A percentile compares a stretch with the other conserved stretches of the same genome.
These are phyloP conservation scores for Thielaviopsis musarum DNA, from an alignment of 2,329 filamentous ascomycete species.

Conservation along the genomic window DNA sequence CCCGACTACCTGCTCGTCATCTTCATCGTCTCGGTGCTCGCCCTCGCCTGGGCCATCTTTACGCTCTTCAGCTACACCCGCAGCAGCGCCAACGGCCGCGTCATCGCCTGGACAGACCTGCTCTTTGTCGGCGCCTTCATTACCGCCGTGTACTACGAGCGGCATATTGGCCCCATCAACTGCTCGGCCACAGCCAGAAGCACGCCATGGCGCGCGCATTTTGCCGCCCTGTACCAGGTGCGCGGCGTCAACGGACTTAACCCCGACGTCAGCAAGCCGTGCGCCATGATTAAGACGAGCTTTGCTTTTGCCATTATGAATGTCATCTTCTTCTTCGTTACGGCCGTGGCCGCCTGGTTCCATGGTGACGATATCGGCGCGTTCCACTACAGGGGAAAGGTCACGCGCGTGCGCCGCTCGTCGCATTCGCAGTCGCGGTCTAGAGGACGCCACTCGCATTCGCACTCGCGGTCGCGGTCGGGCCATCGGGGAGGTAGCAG, in stretches of 20 bases:
- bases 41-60: conserved; percentile 44
- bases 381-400: conserved; percentile 26
- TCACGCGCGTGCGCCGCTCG: conserved; percentile 21
- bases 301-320: conserved; percentile 90
- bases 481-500: conserved; percentile 26
- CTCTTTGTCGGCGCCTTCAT: conserved; percentile 48
- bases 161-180: conserved; percentile 42
- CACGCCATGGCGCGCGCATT: conserved; percentile 33
- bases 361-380: conserved; percentile 30
- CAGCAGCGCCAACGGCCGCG: conserved; percentile 40
- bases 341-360: conserved; percentile 50
- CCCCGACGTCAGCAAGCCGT: conserved; percentile 52
- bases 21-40: conserved; percentile 50
- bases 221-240: conserved; percentile 46
- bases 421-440: conserved; percentile 14
- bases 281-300: conserved; percentile 78
- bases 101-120: conserved; percentile 43
- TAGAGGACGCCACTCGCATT: conserved; percentile 19
- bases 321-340: conserved; percentile 62
- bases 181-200: conserved; percentile 43
- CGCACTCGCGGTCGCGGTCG: conserved; percentile 24
- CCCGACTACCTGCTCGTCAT: conserved; percentile 47
- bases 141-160: conserved; percentile 41
- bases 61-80: conserved; percentile 53
- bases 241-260: conserved; percentile 30